Evolutionary conservation across 2,329 filamentous ascomycete genomes (phyloP).

Genomic region (Huntiella savannae): DNA sequence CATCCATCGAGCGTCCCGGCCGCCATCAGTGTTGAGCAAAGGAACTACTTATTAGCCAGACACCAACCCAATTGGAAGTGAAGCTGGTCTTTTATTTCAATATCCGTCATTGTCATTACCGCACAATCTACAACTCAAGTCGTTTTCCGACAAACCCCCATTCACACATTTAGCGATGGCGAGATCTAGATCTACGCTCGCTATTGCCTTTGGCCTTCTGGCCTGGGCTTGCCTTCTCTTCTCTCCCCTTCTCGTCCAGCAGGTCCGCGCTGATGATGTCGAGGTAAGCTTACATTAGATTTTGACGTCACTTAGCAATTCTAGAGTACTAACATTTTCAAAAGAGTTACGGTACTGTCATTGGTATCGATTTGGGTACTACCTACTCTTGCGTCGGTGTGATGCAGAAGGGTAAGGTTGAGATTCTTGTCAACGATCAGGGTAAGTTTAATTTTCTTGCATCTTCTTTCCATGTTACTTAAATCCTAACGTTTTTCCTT

Average conservation of each 20-base stretch:
- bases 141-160: conserved; percentile 6
- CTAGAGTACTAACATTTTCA: neutral
- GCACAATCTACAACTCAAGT: neutral
- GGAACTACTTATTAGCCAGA: neutral
- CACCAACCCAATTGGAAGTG: conserved; percentile 2
- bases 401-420: conserved; percentile 88
- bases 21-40: conserved; percentile 1
- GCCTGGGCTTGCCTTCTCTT: conserved; percentile 86
- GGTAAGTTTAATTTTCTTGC: conserved; percentile 13
- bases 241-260: conserved; percentile 66
- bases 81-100: conserved; percentile 13
- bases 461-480: neutral
- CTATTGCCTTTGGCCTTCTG: conserved; percentile 70
- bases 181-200: conserved; percentile 47
- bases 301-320: neutral
- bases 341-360: conserved; percentile 61
- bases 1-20: conserved; percentile 7
- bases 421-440: conserved; percentile 92
- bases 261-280: conserved; percentile 52
- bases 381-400: conserved; percentile 84
- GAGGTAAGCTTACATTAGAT: conserved; percentile 22
- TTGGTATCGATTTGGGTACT: conserved; percentile 87
- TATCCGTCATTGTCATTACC: conserved; percentile 6
- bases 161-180: conserved; percentile 23
- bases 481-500: conserved; percentile 5